Percentiles rank a stretch among this genome's conserved stretches.
These are phyloP conservation scores for Phalaenopsis equestris DNA, from an alignment of 106 monocot species.

Conservation along the genomic window DNA sequence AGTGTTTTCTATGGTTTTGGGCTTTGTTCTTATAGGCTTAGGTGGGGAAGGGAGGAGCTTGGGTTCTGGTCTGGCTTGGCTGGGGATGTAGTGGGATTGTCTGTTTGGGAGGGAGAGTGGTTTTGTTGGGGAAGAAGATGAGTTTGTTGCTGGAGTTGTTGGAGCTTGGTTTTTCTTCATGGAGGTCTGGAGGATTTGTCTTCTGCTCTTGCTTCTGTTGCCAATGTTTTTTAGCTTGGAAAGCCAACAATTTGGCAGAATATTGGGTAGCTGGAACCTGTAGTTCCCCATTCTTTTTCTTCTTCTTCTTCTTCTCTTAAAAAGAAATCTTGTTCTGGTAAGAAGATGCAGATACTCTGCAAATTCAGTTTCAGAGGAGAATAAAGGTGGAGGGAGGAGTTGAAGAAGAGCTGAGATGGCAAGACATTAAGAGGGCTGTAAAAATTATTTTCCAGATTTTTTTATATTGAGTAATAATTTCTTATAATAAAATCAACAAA, in stretches of 20 bases:
- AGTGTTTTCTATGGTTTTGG: neutral
- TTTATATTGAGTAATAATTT: too few relatives aligned
- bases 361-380: neutral
- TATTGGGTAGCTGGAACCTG: conserved; percentile 52
- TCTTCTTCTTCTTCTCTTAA: neutral
- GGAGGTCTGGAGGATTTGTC: neutral
- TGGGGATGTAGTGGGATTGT: conserved; percentile 59
- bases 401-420: neutral
- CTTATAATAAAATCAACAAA: too few relatives aligned
- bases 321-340: neutral
- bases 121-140: neutral
- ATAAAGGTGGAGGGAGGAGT: neutral
- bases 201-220: neutral
- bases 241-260: conserved; percentile 81
- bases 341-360: neutral
- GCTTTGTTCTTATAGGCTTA: conserved; percentile 55
- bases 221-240: conserved; percentile 57
- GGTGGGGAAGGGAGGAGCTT: conserved; percentile 23
- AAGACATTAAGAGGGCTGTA: too few relatives aligned
- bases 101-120: conserved; percentile 24
- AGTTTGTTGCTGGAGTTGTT: neutral
- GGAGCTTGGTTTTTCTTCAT: neutral
- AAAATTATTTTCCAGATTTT: too few relatives aligned
- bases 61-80: conserved; percentile 9
- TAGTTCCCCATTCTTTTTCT: conserved; percentile 40